Evolutionary conservation across 139 green algal species (phyloP).

Genomic region (Penium margaritaceum): DNA sequence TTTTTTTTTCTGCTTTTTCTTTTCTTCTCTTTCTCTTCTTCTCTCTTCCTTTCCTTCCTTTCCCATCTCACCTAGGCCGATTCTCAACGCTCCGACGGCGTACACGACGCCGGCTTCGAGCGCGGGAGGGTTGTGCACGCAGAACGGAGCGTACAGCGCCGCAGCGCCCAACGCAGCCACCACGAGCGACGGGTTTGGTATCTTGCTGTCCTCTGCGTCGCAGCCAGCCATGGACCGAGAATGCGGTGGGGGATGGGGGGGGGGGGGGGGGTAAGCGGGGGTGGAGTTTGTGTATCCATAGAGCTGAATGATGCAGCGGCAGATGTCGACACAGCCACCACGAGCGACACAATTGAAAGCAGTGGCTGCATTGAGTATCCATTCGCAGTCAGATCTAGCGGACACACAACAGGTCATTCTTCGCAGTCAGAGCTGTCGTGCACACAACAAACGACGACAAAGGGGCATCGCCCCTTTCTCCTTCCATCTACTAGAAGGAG

Average conservation of each 20-base stretch:
- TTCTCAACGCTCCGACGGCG: too few species aligned
- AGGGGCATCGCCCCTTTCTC: too few species aligned
- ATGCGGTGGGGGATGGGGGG: not conserved
- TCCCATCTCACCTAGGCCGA: too few species aligned
- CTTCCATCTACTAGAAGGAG: too few species aligned
- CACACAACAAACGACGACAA: not conserved
- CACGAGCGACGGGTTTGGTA: not conserved
- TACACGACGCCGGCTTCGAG: slow-evolving; percentile 31
- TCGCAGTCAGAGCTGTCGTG: too few species aligned
- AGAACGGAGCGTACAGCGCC: slow-evolving; percentile 23
- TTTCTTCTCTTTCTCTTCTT: too few species aligned
- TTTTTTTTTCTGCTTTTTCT: too few species aligned
- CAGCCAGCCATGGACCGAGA: too few species aligned
- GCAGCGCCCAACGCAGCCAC: slow-evolving; percentile 1
- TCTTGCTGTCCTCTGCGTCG: too few species aligned
- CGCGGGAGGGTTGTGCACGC: not conserved
- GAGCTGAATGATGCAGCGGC: not conserved
- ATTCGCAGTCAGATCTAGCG: too few species aligned
- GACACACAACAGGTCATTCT: too few species aligned
- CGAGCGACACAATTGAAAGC: not conserved
- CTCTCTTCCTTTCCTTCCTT: too few species aligned
- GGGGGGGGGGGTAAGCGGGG: not conserved
- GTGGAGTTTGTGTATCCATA: not conserved
- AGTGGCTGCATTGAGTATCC: not conserved
- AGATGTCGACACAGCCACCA: not conserved